These are phyloP conservation scores for Prosopis cineraria DNA, from an alignment of 306 rosid species.

Conservation along the genomic window DNA sequence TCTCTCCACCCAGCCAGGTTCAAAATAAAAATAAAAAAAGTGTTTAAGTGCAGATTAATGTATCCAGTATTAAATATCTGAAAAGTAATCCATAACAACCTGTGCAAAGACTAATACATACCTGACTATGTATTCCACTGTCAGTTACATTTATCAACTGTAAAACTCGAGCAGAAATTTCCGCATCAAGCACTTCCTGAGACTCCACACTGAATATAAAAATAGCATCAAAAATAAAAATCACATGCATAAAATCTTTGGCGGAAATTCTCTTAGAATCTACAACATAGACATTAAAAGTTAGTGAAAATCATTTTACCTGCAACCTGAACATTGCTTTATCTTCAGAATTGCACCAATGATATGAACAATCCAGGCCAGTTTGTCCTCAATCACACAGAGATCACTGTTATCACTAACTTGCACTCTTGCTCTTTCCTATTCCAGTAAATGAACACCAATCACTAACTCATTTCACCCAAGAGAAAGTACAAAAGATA, in stretches of 20 bases:
- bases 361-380: constrained; percentile 97
- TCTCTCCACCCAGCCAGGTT: no score
- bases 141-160: constrained; percentile 89
- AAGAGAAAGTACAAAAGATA: constrained; percentile 29
- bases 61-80: constrained; percentile 13
- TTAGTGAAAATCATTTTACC: constrained; percentile 53
- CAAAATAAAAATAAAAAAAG: not conserved
- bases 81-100: constrained; percentile 12
- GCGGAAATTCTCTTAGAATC: constrained; percentile 1
- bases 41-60: constrained; percentile 3
- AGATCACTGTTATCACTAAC: constrained; percentile 76
- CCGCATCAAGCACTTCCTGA: constrained; percentile 95
- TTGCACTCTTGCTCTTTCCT: constrained; percentile 93
- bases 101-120: constrained; percentile 36
- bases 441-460: constrained; percentile 37
- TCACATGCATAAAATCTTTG: constrained; percentile 18
- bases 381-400: constrained; percentile 82
- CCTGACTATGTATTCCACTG: constrained; percentile 95
- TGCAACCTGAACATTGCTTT: constrained; percentile 89
- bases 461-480: constrained; percentile 33
- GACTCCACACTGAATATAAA: constrained; percentile 72
- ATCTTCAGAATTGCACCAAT: constrained; percentile 90
- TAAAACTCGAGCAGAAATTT: constrained; percentile 95
- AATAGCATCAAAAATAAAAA: constrained; percentile 33
- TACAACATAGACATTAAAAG: constrained; percentile 14